These are phyloP conservation scores for Golubevia sp. DNA, from an alignment of 1,284 basidiomycete species.

Conservation along the genomic window DNA sequence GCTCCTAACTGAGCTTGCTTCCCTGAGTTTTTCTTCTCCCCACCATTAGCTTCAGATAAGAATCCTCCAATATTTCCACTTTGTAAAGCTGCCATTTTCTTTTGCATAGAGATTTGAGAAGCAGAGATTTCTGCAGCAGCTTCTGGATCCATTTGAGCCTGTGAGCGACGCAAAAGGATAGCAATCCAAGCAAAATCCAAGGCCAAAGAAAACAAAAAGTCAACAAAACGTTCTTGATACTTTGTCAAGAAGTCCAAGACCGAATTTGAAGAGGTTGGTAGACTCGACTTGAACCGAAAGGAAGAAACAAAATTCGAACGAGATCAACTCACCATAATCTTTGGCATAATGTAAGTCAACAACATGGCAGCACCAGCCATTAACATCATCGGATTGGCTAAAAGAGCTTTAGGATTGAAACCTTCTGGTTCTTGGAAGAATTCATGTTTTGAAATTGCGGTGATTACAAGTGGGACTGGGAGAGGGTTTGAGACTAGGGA, in stretches of 20 bases:
- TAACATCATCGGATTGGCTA: slow-evolving; percentile 11
- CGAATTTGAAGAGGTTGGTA: not conserved
- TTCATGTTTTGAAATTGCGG: slow-evolving; percentile 4
- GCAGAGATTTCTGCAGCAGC: slow-evolving; percentile 29
- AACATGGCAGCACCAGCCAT: slow-evolving; percentile 11
- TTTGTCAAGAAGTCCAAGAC: not conserved
- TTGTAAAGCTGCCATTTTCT: slow-evolving; percentile 30
- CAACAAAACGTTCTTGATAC: not conserved
- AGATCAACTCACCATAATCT: slow-evolving; percentile 3
- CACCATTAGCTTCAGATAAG: too few species aligned
- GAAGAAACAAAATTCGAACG: not conserved
- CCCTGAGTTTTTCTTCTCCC: too few species aligned
- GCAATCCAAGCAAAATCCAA: not conserved
- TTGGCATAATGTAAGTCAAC: slow-evolving; percentile 3
- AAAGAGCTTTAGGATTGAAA: slow-evolving; percentile 9
- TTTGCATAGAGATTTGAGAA: slow-evolving; percentile 28
- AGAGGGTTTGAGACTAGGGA: slow-evolving; percentile 1
- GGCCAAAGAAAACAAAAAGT: not conserved
- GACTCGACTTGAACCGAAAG: not conserved
- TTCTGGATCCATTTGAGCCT: slow-evolving; percentile 32
- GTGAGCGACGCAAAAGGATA: slow-evolving; percentile 12
- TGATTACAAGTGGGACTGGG: slow-evolving; percentile 3
- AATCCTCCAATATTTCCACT: slow-evolving; percentile 27
- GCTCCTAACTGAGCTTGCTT: too few species aligned
- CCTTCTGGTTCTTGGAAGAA: slow-evolving; percentile 11